Conservation (phyloP, 129 eudicot genomes). For the Erigeron canadensis region DNA sequence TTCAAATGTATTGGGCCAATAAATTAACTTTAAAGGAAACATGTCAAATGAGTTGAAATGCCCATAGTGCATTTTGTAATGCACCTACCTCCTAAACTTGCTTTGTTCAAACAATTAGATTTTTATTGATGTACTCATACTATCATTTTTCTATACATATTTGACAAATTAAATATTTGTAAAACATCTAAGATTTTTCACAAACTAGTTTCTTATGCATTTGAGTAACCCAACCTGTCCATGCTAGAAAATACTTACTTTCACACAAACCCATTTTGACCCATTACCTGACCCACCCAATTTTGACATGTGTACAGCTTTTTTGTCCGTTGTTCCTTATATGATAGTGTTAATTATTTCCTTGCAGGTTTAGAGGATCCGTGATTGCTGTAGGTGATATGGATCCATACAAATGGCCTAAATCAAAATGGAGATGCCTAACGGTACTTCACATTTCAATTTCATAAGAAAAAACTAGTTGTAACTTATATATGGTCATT, state of each 20-base stretch:
- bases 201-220: neutral
- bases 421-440: slow-evolving; percentile 94
- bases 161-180: neutral
- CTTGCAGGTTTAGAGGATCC: slow-evolving; percentile 73
- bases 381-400: slow-evolving; percentile 70
- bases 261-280: neutral
- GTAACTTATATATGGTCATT: neutral
- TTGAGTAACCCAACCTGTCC: neutral
- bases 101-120: neutral
- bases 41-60: neutral
- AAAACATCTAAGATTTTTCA: neutral
- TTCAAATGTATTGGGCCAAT: no score
- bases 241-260: neutral
- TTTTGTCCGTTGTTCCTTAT: slow-evolving; percentile 9
- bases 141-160: neutral
- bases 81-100: neutral
- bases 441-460: slow-evolving; percentile 46
- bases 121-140: neutral
- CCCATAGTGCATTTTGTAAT: neutral
- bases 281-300: neutral
- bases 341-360: slow-evolving; percentile 17
- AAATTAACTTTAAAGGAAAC: neutral
- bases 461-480: slow-evolving; percentile 1
- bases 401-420: slow-evolving; percentile 89
- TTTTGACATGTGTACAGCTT: slow-evolving; percentile 14